phyloP scores from a whole-genome alignment of 139 green algal species.

The Coelastrella sp. region DNA sequence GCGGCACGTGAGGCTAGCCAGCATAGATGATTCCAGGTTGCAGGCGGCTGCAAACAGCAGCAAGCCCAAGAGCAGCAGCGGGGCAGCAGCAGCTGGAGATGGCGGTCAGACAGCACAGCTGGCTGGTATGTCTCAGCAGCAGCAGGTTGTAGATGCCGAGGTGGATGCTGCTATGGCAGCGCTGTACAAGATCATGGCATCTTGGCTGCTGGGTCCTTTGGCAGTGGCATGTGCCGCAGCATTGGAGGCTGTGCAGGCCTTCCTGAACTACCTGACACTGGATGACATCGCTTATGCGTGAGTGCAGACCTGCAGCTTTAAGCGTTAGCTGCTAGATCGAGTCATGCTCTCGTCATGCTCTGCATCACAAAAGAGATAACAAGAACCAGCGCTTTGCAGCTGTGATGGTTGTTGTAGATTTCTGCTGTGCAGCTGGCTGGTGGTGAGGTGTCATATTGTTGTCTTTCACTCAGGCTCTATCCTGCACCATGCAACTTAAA shows the following conservation, averaged over 20 bases:
- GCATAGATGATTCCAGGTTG: conserved; percentile 30
- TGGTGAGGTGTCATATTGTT: no score
- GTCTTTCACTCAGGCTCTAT: no score
- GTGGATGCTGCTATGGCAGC: conserved; percentile 40
- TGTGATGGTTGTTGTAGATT: no score
- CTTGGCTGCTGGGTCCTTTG: conserved; percentile 64
- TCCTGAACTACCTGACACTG: conserved; percentile 36
- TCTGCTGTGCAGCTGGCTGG: no score
- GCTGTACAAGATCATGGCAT: conserved; percentile 58
- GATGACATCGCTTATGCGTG: conserved; percentile 27
- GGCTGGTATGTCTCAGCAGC: background rate
- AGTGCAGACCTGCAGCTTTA: background rate
- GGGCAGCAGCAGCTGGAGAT: background rate
- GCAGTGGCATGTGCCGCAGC: conserved; percentile 22
- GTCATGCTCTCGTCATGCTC: background rate
- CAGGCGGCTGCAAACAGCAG: background rate
- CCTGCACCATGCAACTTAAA: no score
- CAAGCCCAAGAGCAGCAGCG: background rate
- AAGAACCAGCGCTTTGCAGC: no score
- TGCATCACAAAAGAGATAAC: no score
- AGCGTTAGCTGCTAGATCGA: background rate
- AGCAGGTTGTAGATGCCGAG: background rate
- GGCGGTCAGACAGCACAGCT: background rate
- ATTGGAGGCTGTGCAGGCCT: background rate
- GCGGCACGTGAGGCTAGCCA: conserved; percentile 39